These are phyloP conservation scores for Yamadazyma buinensis DNA, from an alignment of 1,139 yeast species.

Conservation along the genomic window DNA sequence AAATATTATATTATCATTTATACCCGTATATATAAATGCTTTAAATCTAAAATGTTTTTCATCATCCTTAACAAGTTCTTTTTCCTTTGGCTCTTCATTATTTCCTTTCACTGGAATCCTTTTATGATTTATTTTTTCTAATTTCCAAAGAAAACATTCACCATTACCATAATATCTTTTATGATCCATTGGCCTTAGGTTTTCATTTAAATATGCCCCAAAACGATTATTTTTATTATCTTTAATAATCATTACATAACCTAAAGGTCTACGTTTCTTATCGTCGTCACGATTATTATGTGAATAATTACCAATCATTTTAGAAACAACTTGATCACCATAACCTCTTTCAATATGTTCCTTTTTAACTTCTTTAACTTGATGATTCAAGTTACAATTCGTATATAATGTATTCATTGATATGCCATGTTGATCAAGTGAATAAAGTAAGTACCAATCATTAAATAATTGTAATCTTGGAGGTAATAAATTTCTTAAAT, in stretches of 20 bases:
- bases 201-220: slow-evolving; percentile 83
- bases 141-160: slow-evolving; percentile 89
- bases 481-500: slow-evolving; percentile 70
- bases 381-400: slow-evolving; percentile 32
- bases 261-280: slow-evolving; percentile 42
- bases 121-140: slow-evolving; percentile 26
- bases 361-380: slow-evolving; percentile 20
- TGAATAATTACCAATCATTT: slow-evolving; percentile 24
- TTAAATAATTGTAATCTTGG: slow-evolving; percentile 72
- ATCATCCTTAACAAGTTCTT: neutral
- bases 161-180: slow-evolving; percentile 88
- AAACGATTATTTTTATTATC: slow-evolving; percentile 64
- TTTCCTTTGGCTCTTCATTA: slow-evolving; percentile 1
- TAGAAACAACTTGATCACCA: slow-evolving; percentile 33
- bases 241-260: slow-evolving; percentile 66
- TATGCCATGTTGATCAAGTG: slow-evolving; percentile 89
- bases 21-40: slow-evolving; percentile 86
- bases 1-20: slow-evolving; percentile 81
- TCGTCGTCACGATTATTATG: slow-evolving; percentile 11
- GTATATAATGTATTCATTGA: slow-evolving; percentile 71
- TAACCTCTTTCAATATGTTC: slow-evolving; percentile 26
- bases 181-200: slow-evolving; percentile 64
- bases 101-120: neutral
- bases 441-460: slow-evolving; percentile 75
- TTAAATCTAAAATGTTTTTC: slow-evolving; percentile 43